These are phyloP conservation scores for Phaseolus coccineus DNA, from an alignment of 331 rosid species.

Conservation along the genomic window DNA sequence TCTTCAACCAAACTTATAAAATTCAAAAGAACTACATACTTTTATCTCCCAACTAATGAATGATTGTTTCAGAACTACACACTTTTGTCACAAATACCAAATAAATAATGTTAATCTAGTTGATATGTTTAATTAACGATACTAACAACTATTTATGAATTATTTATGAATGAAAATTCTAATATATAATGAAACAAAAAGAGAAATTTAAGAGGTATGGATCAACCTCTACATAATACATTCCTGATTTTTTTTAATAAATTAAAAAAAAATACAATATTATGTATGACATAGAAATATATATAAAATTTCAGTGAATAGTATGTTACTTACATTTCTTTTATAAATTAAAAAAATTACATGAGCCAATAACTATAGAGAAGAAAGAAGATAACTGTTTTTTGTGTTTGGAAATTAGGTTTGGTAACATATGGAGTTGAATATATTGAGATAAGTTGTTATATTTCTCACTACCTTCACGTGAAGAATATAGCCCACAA, in stretches of 20 bases:
- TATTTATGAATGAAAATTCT: neutral
- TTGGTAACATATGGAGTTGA: neutral
- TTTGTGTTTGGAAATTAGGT: slow-evolving; percentile 22
- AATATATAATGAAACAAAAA: too few relatives aligned
- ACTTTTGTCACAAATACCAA: neutral
- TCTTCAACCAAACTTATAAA: too few relatives aligned
- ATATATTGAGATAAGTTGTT: slow-evolving; percentile 23
- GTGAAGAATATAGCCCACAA: slow-evolving; percentile 35
- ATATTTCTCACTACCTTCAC: slow-evolving; percentile 38
- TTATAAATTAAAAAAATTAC: too few relatives aligned
- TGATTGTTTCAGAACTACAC: neutral
- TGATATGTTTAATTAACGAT: neutral
- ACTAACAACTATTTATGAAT: too few relatives aligned
- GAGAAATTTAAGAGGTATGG: too few relatives aligned
- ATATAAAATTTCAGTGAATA: too few relatives aligned
- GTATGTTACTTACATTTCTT: too few relatives aligned
- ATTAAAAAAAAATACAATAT: too few relatives aligned
- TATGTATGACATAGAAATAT: too few relatives aligned
- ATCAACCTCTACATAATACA: too few relatives aligned
- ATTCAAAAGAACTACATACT: too few relatives aligned
- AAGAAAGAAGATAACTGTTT: neutral
- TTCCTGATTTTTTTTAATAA: too few relatives aligned
- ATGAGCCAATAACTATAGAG: neutral
- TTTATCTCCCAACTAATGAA: neutral
- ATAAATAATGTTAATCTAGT: neutral